Base-by-base conservation (phyloP, 306 rosid genomes). In the Astragalus glycyphyllos region DNA sequence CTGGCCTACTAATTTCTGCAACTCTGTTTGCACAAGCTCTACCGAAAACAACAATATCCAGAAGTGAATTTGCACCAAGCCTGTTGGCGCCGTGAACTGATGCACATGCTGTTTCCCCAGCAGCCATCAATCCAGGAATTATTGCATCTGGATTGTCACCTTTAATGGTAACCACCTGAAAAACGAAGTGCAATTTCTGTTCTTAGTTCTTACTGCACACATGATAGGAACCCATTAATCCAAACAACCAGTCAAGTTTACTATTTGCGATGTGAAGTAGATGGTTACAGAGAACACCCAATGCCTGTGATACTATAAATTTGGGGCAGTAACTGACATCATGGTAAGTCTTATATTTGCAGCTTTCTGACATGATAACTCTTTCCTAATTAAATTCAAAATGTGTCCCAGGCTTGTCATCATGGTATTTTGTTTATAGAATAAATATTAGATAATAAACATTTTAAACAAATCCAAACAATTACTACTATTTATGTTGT, bases 21-120 rank as follows among this genome's bases (percentile, higher is more conserved):
- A 92, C 96, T 78, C 98, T 92, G 78, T 92, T 92, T 47, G 98
- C 98, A 77, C 96, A 89, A 65, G 98, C 98, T 69, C 98, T 85
- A 6, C 98, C 98, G 53, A 89, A 92, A 73, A 89, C 96, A 73
- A 92, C 98, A 71, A 92, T 92, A 78, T 89, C 98, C 58, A 92
- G 89, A 74, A 92, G 96, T 58, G 98, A 92, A 84, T 92, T 92
- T 56, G 98, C 98, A 62, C 98, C 98, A 65, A 92, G 98, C 73
- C 98, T 84, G 81, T 92, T 92, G 71, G 98, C 89, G 26, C 98
- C 98, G 51, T 92, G 98, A 72, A 92, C 98, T 1, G 98, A 89
- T 42, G 98, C 98, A 81, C 98, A 92, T 13, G 96, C 97, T 51
- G 96, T 82, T 83, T 92, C 97, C 32, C 97, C 97, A 73, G 97